Evolutionary conservation across 345 rosid genomes (phyloP).

Genomic region (Stellera chamaejasme): DNA sequence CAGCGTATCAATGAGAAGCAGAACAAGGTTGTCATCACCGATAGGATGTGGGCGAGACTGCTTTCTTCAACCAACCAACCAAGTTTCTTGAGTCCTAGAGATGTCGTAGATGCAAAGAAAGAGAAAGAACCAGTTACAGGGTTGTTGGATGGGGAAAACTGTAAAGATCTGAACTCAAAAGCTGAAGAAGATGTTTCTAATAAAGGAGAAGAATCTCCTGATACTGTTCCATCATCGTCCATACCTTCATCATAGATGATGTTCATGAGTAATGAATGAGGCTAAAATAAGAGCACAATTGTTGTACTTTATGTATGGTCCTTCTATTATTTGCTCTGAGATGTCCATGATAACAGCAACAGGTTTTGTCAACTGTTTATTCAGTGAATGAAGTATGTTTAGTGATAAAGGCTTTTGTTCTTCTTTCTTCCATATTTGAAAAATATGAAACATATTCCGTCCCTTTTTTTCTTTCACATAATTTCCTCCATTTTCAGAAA

Average conservation of each 20-base stretch:
- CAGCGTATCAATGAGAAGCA: constrained; percentile 60
- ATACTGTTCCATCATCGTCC: neutral
- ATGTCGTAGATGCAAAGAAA: constrained; percentile 9
- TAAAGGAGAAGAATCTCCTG: neutral
- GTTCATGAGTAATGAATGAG: no score
- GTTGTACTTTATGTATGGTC: no score
- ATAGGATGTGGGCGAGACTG: constrained; percentile 88
- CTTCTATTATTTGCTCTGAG: no score
- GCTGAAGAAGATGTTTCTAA: neutral
- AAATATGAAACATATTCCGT: no score
- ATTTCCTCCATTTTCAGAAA: no score
- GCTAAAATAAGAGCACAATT: no score
- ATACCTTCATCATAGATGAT: neutral
- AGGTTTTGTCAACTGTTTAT: no score
- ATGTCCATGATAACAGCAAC: no score
- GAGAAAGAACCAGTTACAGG: constrained; percentile 12
- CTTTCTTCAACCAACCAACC: constrained; percentile 76
- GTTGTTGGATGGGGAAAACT: constrained; percentile 13
- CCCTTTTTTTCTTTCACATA: no score
- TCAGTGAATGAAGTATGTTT: no score
- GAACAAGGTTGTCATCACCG: constrained; percentile 70
- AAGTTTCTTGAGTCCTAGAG: constrained; percentile 41
- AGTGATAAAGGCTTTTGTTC: no score
- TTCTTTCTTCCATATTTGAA: no score
- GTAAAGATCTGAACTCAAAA: neutral